Evolutionary conservation across 108 stramenopile genomes (phyloP).

Genomic region (Skeletonema tropicum): DNA sequence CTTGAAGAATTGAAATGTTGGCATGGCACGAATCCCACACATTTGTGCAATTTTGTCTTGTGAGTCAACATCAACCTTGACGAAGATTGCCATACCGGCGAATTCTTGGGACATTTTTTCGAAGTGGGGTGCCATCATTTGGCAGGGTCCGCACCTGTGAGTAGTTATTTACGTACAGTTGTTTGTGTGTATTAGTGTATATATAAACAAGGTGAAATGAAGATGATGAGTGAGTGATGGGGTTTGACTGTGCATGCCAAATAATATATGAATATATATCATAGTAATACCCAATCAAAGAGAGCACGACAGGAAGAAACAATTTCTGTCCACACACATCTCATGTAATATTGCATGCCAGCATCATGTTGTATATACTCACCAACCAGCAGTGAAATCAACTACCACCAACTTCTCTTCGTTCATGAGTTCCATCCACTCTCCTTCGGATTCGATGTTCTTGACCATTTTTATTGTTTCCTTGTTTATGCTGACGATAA

Average conservation of each 20-base stretch:
- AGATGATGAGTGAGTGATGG: no score
- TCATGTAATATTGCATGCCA: no score
- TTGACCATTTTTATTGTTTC: conserved; percentile 47
- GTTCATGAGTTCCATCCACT: conserved; percentile 68
- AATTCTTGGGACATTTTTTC: conserved; percentile 70
- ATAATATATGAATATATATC: no score
- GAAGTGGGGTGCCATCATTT: conserved; percentile 83
- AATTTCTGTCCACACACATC: not conserved
- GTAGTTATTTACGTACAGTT: no score
- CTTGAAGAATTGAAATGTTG: conserved; percentile 90
- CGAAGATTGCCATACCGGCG: conserved; percentile 61
- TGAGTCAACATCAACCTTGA: conserved; percentile 92
- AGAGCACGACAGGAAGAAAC: conserved; percentile 5
- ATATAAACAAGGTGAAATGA: not conserved
- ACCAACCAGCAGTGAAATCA: conserved; percentile 91
- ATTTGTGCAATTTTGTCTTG: conserved; percentile 65
- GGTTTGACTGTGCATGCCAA: no score
- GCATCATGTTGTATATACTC: conserved; percentile 30
- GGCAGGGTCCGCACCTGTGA: conserved; percentile 76
- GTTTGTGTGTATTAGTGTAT: not conserved
- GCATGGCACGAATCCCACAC: conserved; percentile 86
- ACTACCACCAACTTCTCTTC: conserved; percentile 81
- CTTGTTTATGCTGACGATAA: no score
- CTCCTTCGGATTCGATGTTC: conserved; percentile 52
- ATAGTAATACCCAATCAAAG: no score